Percentiles rank a stretch among this genome's conserved stretches.
These are phyloP conservation scores for Geotrichum candidum DNA, from an alignment of 1,139 yeast genomes.

Conservation along the genomic window DNA sequence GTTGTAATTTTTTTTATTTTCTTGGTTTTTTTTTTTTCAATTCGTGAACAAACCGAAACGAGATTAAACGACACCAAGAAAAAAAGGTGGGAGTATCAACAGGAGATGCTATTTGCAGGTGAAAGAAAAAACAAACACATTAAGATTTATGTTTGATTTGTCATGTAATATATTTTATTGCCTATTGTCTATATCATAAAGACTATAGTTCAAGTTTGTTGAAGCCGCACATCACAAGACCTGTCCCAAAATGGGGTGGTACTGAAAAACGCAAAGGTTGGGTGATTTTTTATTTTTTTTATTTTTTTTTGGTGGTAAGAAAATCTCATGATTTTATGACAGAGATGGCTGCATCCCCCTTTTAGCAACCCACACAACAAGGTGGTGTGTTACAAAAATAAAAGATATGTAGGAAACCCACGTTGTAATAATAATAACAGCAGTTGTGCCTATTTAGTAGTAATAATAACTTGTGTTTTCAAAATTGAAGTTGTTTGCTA, in stretches of 20 bases:
- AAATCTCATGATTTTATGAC: conserved; percentile 2
- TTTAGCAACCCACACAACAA: neutral
- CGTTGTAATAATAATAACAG: no score
- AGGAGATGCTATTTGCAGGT: neutral
- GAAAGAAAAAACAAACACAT: neutral
- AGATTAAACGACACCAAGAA: neutral
- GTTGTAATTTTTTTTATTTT: neutral
- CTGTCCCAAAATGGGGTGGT: neutral
- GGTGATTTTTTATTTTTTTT: conserved; percentile 1
- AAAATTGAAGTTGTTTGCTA: no score
- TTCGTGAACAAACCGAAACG: neutral
- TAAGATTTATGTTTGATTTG: neutral
- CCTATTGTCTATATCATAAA: neutral
- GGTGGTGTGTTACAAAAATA: neutral
- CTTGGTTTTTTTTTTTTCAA: neutral
- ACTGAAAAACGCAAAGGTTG: neutral
- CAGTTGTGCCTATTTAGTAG: no score
- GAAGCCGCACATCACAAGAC: neutral
- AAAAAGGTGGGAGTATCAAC: neutral
- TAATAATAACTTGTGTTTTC: no score
- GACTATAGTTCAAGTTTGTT: neutral
- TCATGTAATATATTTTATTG: neutral
- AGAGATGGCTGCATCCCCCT: neutral
- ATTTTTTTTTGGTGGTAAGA: neutral
- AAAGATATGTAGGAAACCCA: neutral